Evolutionary conservation across 371 early-diverging fungal genomes (phyloP).

Genomic region (Amoeboaphelidium protococcarum): DNA sequence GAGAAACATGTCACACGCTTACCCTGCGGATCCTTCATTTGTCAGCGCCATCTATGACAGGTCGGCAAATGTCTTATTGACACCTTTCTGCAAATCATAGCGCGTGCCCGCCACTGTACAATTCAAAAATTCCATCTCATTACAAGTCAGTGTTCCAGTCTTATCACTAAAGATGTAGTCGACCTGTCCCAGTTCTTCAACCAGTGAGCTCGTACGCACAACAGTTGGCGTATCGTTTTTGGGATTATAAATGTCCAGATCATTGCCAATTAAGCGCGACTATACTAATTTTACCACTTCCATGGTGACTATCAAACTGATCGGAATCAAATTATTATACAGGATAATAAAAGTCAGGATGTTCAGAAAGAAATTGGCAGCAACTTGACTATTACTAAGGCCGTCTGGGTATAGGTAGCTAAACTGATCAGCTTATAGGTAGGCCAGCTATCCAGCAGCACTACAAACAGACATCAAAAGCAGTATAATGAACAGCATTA

Average conservation of each 20-base stretch:
- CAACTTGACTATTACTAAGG: not conserved
- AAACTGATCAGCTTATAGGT: not conserved
- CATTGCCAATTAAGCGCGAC: conserved; percentile 47
- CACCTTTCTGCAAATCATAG: not conserved
- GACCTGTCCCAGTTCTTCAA: conserved; percentile 80
- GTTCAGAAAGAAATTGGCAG: conserved; percentile 10
- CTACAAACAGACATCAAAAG: conserved; percentile 42
- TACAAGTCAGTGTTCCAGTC: conserved; percentile 87
- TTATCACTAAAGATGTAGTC: conserved; percentile 90
- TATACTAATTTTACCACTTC: conserved; percentile 64
- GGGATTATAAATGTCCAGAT: conserved; percentile 41
- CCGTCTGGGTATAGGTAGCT: not conserved
- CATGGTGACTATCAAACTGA: conserved; percentile 74
- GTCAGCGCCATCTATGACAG: not conserved
- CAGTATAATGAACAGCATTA: conserved; percentile 63
- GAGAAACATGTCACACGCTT: too few species aligned
- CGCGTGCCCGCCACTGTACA: conserved; percentile 30
- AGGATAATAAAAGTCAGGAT: conserved; percentile 42
- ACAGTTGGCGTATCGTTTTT: conserved; percentile 37
- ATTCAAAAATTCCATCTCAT: conserved; percentile 57
- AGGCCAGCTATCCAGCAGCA: not conserved
- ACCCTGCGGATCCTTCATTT: too few species aligned
- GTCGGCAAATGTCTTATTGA: not conserved
- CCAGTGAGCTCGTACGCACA: conserved; percentile 48
- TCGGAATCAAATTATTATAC: conserved; percentile 57